Evolutionary conservation across 2,329 filamentous ascomycete species (phyloP), one percentile per base, ranked within the genome.

Genomic region (Aureobasidium sp.): DNA sequence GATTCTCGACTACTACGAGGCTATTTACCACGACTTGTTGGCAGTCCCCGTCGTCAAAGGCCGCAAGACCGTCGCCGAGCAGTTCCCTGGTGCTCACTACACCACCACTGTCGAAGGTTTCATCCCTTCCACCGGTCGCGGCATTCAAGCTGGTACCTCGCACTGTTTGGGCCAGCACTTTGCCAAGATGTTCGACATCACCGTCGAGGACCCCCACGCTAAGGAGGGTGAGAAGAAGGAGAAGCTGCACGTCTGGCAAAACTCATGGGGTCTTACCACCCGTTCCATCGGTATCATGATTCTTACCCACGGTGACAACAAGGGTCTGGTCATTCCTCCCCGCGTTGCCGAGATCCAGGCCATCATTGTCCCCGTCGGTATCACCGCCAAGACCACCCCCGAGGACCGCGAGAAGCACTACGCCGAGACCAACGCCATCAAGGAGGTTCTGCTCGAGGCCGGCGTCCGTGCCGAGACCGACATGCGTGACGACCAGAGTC

Each of bases 171-270:
- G 93, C 50, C 93, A 98, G 73, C 96, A 98, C 74, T 98, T 98
- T 74, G 90, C 86, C 70, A 96, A 94, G 74, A 98, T 98, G 90
- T 98, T 97, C 69, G 86, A 93, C 70, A 97, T 98, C 69, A 95
- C 86, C 0, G 89, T 98, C 25, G 91, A 98, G 70, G 90, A 98
- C 66, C 93, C 93, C 21, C 76, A 78, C 56, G 83, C 84, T 65
- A 75, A 78, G 41, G 69, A 68, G 24, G 83, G 80, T 44, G 82
- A 93, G 69, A 86, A 88, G 72, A 86, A 87, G 60, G 79, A 84
- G 61, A 84, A 89, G 64, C 75, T 96, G 54, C 76, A 91, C 66
- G 90, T 97, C 54, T 97, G 91, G 90, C 93, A 98, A 71, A 98
- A 98, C 77, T 96, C 90, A 12, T 98, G 93, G 93, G 93, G 93